phyloP scores from a whole-genome alignment of 75 land plant species.

The Sequoia sempervirens region DNA sequence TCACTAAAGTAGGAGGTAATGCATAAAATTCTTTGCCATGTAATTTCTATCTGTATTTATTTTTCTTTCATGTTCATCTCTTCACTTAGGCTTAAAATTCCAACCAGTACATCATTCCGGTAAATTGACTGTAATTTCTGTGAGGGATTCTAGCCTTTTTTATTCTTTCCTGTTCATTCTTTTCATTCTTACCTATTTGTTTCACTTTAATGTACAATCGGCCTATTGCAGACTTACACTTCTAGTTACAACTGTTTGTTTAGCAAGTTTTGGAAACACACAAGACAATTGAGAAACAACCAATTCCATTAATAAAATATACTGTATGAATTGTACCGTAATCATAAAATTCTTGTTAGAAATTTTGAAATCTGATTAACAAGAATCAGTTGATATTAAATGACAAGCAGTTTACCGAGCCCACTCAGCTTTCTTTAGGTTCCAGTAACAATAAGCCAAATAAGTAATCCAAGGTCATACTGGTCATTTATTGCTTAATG shows the following conservation, averaged over 20 bases:
- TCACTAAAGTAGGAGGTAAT: background rate
- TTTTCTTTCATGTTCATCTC: constrained; percentile 5
- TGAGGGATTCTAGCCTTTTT: background rate
- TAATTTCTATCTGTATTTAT: background rate
- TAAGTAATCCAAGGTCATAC: background rate
- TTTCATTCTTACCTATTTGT: background rate
- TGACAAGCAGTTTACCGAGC: background rate
- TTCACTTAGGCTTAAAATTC: background rate
- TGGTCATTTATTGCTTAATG: background rate
- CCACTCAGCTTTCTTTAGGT: background rate
- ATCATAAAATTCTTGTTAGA: background rate
- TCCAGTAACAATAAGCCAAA: background rate
- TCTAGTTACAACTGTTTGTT: background rate
- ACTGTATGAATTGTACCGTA: background rate
- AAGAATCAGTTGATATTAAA: background rate
- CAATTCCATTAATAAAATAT: background rate
- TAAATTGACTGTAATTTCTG: background rate
- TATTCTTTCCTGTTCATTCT: background rate
- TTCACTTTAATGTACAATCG: background rate
- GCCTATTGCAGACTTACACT: background rate
- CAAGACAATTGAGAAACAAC: background rate
- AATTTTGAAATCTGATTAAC: background rate
- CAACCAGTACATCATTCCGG: background rate
- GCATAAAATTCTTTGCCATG: background rate
- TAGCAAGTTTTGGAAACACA: background rate